Evolutionary conservation across 805 yeast genomes (phyloP), one percentile per base, ranked within the genome.

Genomic region (Sugiyamaella floridensis): DNA sequence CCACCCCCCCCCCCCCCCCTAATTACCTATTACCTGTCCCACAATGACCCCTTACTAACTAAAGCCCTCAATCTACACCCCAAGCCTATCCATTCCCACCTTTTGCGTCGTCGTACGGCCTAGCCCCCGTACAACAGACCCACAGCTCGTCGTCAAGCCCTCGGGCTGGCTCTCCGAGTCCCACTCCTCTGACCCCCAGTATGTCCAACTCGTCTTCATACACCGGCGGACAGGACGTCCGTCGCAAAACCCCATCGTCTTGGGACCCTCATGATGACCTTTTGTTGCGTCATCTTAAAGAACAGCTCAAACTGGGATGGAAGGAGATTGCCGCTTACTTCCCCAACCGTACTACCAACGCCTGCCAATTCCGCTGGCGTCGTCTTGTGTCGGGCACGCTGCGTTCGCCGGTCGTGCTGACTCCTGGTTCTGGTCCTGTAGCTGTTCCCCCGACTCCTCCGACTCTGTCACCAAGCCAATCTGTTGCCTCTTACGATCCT

Each of bases 361-460:
- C 95, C 1, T 86, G 95, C 62, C 95, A 86, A 69, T 86, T 86
- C 64, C 78, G 96, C 60, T 88, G 96, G 96, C 77, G 96, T 66
- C 70, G 96, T 57, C 70, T 82, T 46, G 78, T 73, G 60, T 66
- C 72, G 9, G 76, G 77, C 9, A 69, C 74, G 14, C 59, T 73
- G 42, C 66, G 74, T 26, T 57, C 52, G 29, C 40, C 48, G 5
- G 48, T 34, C 20, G 48, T 34, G n/a, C 18, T 37, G 41, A 32
- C 37, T 2, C 50, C 56, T 20, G 59, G 41, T 18, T 28, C 40
- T 16, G 43, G 32, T 19, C 32, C 32, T 43, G 50, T 14, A 16
- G 48, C 52, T 1, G 45, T 28, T 14, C 47, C 54, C 12, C 51
- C n/a, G 37, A 45, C 16, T 22, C 44, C 29, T 20, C 40, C 45